These are phyloP conservation scores for Keqinozyma sinolaborantium DNA, from an alignment of 1,139 yeast species.

Conservation along the genomic window DNA sequence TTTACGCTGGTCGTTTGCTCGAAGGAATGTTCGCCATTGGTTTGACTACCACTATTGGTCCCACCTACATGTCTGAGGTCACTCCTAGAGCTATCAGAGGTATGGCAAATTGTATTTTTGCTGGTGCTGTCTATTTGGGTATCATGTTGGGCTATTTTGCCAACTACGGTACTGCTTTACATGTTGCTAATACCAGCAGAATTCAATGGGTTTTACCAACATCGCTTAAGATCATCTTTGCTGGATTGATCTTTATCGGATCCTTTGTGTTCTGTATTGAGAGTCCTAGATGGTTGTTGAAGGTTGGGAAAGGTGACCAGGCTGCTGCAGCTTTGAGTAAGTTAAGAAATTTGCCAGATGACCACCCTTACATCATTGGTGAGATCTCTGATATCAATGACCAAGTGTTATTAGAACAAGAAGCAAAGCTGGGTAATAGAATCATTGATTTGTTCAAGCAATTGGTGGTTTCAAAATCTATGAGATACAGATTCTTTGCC, in stretches of 20 bases:
- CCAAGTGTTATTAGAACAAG: constrained; percentile 36
- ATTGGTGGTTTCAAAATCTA: constrained; percentile 30
- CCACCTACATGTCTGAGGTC: constrained; percentile 50
- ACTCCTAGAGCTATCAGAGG: constrained; percentile 55
- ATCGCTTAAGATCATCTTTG: constrained; percentile 36
- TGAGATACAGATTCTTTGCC: constrained; percentile 42
- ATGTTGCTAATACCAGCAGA: constrained; percentile 23
- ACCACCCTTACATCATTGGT: constrained; percentile 49
- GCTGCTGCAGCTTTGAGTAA: constrained; percentile 37
- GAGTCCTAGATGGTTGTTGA: constrained; percentile 46
- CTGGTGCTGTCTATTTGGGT: constrained; percentile 57
- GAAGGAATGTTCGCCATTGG: constrained; percentile 54
- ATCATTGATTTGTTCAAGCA: constrained; percentile 23
- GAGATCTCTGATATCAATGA: constrained; percentile 51
- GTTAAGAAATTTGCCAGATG: constrained; percentile 47
- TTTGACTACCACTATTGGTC: constrained; percentile 55
- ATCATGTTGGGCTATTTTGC: constrained; percentile 51
- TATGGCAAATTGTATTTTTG: constrained; percentile 44
- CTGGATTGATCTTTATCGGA: constrained; percentile 36
- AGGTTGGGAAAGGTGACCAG: constrained; percentile 29
- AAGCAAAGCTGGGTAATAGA: constrained; percentile 19
- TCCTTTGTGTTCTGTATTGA: constrained; percentile 37
- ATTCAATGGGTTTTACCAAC: constrained; percentile 38
- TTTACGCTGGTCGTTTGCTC: constrained; percentile 51
- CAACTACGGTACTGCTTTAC: constrained; percentile 39